Evolutionary conservation across 2,329 filamentous ascomycete genomes (phyloP), one percentile per base, ranked within the genome.

Genomic region (Magnaporthiopsis rhizophila): DNA sequence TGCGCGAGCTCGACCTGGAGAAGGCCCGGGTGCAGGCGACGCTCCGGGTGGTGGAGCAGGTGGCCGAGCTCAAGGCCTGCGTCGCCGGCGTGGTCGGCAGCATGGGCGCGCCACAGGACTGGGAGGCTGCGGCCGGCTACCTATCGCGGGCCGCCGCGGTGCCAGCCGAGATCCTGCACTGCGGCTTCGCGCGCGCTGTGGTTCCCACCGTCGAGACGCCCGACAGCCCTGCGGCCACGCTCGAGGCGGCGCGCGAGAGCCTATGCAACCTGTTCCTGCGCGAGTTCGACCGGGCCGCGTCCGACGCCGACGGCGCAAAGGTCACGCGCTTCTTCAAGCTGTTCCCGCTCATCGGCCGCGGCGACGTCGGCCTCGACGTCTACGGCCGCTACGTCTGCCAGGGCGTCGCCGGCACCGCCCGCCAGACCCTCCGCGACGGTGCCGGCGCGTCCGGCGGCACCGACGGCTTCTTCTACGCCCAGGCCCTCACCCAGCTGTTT

Each of bases 251-350:
- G 0, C 90, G 91, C 66, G 93, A 97, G 77, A 95, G 91, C 67
- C 79, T 99, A 62, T 98, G 95, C 73, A 89, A 86, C 0, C 80
- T 99, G 65, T 99, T 99, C 76, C 77, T 98, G 72, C 84, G 94
- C 66, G 95, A 99, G 78, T 99, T 99, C 70, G 92, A 98, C 71
- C 95, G 89, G 75, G 95, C 95, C 0, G 90, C 93, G 2, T 84
- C 86, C 67, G 92, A 95, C 58, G 89, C 86, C n/a, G 93, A 98
- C 71, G 92, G 91, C 3, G 85, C 90, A 30, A 92, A 90, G 74
- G 91, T 99, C 63, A 97, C 95, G 1, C 83, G 95, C 58, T 99
- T 99, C 80, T 99, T 99, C 80, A 99, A 99, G 79, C 81, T 99
- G 53, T 99, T 99, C 71, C 95, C 95, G 21, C 80, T 99, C 50